These are phyloP conservation scores for Oldenlandia corymbosa DNA, from an alignment of 257 asterid species.

Conservation along the genomic window DNA sequence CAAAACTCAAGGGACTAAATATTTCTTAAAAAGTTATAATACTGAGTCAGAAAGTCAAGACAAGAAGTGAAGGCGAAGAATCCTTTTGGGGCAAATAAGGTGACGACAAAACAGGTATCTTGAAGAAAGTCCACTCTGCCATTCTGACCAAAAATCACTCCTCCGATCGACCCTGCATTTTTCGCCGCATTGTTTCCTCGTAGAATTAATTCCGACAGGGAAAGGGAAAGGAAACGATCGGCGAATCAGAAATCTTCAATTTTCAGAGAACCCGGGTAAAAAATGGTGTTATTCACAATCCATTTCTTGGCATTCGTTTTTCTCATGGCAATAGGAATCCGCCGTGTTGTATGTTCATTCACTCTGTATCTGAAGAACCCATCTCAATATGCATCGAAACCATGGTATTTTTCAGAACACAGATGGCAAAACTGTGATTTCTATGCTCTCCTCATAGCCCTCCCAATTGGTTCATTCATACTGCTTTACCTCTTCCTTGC, in stretches of 20 bases:
- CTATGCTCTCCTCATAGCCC: constrained; percentile 46
- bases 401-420: constrained; percentile 69
- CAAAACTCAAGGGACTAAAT: too few relatives aligned
- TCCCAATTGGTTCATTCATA: constrained; percentile 62
- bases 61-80: too few relatives aligned
- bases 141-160: constrained; percentile 4
- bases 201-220: too few relatives aligned
- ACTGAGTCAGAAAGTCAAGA: too few relatives aligned
- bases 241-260: too few relatives aligned
- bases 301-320: constrained; percentile 66
- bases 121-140: constrained; percentile 6
- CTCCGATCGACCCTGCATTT: constrained; percentile 1
- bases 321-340: constrained; percentile 58
- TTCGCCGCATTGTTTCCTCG: background rate
- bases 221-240: too few relatives aligned
- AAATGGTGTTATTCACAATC: constrained; percentile 66
- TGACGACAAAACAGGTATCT: background rate
- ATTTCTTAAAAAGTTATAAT: too few relatives aligned
- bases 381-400: constrained; percentile 53
- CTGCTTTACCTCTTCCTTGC: constrained; percentile 48
- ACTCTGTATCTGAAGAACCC: constrained; percentile 66
- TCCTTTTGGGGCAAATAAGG: too few relatives aligned
- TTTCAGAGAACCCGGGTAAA: too few relatives aligned
- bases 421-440: constrained; percentile 76
- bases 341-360: constrained; percentile 52